These are phyloP conservation scores for Kodamaea neixiangensis DNA, from an alignment of 805 yeast genomes.

Conservation along the genomic window DNA sequence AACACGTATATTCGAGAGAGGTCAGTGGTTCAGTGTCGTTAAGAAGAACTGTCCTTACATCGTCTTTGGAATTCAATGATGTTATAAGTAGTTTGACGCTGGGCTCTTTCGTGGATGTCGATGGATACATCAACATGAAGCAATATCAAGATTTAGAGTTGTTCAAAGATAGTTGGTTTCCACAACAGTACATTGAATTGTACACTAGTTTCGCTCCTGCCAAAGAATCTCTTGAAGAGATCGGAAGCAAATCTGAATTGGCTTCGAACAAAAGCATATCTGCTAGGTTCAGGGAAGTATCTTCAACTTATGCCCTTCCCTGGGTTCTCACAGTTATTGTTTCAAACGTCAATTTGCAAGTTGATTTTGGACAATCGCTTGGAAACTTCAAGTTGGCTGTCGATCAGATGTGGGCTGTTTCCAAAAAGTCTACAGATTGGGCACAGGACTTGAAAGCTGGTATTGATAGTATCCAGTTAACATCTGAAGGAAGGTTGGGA, in stretches of 20 bases:
- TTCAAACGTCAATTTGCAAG: constrained; percentile 50
- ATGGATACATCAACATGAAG: constrained; percentile 69
- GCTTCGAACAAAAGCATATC: constrained; percentile 42
- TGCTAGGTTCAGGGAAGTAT: constrained; percentile 53
- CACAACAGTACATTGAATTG: constrained; percentile 29
- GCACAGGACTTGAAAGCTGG: constrained; percentile 71
- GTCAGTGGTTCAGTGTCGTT: constrained; percentile 68
- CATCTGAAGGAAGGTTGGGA: constrained; percentile 77
- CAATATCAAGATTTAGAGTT: constrained; percentile 85
- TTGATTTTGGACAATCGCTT: constrained; percentile 82
- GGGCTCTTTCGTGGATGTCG: constrained; percentile 54
- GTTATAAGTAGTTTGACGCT: constrained; percentile 47
- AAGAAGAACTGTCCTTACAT: constrained; percentile 48
- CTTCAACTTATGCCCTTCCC: constrained; percentile 67
- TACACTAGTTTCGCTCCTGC: constrained; percentile 6
- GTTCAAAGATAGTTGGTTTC: constrained; percentile 81
- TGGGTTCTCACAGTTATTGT: constrained; percentile 68
- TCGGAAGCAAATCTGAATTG: constrained; percentile 14
- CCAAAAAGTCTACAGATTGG: constrained; percentile 67
- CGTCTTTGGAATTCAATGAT: constrained; percentile 48
- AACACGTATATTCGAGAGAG: constrained; percentile 89
- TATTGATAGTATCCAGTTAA: constrained; percentile 50
- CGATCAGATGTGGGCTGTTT: constrained; percentile 66
- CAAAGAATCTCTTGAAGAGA: background rate
- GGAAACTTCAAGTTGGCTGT: constrained; percentile 62